Evolutionary conservation across 306 rosid species (phyloP).

Genomic region (Vigna unguiculata): DNA sequence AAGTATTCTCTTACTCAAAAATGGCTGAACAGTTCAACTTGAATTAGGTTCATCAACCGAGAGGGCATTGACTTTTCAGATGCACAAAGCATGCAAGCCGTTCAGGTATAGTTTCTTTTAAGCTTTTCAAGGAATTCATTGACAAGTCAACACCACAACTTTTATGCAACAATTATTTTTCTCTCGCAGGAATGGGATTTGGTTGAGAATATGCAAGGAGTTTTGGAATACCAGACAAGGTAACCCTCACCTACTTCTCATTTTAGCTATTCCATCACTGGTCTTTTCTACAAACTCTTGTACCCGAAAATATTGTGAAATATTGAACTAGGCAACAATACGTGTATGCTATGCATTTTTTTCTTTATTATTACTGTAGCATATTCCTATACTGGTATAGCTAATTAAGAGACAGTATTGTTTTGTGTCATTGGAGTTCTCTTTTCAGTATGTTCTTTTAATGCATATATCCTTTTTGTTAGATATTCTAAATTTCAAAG

Average conservation of each 20-base stretch:
- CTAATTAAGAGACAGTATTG: background rate
- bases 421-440: slow-evolving; percentile 28
- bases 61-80: slow-evolving; percentile 99
- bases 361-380: slow-evolving; percentile 19
- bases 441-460: slow-evolving; percentile 29
- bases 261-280: slow-evolving; percentile 23
- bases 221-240: slow-evolving; percentile 97
- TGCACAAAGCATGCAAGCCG: slow-evolving; percentile 94
- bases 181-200: slow-evolving; percentile 92
- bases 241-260: slow-evolving; percentile 48
- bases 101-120: slow-evolving; percentile 70
- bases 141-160: slow-evolving; percentile 35
- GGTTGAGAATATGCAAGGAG: slow-evolving; percentile 94
- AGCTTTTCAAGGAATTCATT: slow-evolving; percentile 43
- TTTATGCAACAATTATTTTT: slow-evolving; percentile 40
- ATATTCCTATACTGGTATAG: background rate
- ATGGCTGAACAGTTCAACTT: slow-evolving; percentile 41
- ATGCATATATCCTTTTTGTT: slow-evolving; percentile 37
- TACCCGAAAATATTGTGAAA: background rate
- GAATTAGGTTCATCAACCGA: slow-evolving; percentile 82
- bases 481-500: slow-evolving; percentile 96
- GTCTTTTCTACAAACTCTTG: background rate
- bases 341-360: slow-evolving; percentile 14
- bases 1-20: slow-evolving; percentile 20
- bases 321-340: background rate